Conservation (phyloP, 257 asterid genomes). For the Knoxia roxburghii region DNA sequence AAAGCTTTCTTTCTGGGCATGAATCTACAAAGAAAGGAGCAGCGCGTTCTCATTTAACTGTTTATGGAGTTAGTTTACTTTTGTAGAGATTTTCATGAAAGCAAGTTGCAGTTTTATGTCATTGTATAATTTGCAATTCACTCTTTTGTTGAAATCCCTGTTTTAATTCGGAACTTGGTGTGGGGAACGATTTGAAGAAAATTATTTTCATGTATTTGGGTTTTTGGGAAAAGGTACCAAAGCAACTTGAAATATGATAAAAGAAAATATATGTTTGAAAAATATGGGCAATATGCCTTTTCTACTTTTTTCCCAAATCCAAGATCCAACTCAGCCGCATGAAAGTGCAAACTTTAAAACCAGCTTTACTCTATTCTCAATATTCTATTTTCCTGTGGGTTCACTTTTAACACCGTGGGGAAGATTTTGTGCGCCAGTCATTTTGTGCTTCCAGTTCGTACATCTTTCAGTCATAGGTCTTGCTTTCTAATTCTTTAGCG, state of each 20-base stretch:
- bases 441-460: neutral
- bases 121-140: neutral
- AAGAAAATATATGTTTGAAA: neutral
- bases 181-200: neutral
- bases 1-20: neutral
- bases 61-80: neutral
- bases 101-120: neutral
- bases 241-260: neutral
- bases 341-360: neutral
- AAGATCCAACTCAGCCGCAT: neutral
- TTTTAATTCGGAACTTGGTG: neutral
- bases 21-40: neutral
- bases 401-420: neutral
- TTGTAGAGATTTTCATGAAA: neutral
- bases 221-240: neutral
- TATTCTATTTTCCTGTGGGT: neutral
- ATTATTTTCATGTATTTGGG: neutral
- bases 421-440: neutral
- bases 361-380: neutral
- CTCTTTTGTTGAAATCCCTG: too few relatives aligned
- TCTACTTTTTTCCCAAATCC: neutral
- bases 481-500: neutral
- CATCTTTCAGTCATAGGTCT: neutral
- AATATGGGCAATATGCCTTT: neutral
- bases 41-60: neutral